phyloP scores from a whole-genome alignment of 2,329 filamentous ascomycete species.

The Exophiala sideris region DNA sequence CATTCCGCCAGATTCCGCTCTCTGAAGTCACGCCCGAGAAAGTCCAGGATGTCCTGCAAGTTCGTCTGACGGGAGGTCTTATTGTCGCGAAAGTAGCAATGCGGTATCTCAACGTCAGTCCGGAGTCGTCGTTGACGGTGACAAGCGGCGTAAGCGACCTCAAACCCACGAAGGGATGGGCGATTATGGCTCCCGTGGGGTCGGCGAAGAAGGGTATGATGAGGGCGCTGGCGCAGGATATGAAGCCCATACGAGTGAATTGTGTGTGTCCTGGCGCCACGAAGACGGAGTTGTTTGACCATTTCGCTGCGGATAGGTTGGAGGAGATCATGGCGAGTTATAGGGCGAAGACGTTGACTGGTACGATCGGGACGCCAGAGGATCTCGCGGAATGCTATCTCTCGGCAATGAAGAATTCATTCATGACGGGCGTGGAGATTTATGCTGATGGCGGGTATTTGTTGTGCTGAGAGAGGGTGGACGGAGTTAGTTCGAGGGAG shows the following conservation, averaged over 20 bases:
- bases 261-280: slow-evolving; percentile 41
- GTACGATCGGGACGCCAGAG: slow-evolving; percentile 30
- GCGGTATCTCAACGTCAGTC: slow-evolving; percentile 33
- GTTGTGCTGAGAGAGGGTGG: slow-evolving; percentile 9
- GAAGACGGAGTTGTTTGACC: slow-evolving; percentile 40
- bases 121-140: slow-evolving; percentile 38
- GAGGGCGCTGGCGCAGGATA: slow-evolving; percentile 40
- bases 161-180: slow-evolving; percentile 36
- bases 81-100: slow-evolving; percentile 42
- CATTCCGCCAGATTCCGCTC: slow-evolving; percentile 25
- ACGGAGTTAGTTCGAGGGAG: too few relatives aligned
- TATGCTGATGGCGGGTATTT: slow-evolving; percentile 38
- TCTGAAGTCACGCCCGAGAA: slow-evolving; percentile 29
- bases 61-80: slow-evolving; percentile 36
- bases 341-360: neutral
- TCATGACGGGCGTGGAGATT: slow-evolving; percentile 36
- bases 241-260: slow-evolving; percentile 44
- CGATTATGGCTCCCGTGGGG: slow-evolving; percentile 30
- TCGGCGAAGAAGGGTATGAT: slow-evolving; percentile 33
- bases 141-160: slow-evolving; percentile 38
- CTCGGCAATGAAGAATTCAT: slow-evolving; percentile 43
- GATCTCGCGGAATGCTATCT: slow-evolving; percentile 45
- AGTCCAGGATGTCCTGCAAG: slow-evolving; percentile 27
- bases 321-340: slow-evolving; percentile 32
- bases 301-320: slow-evolving; percentile 21